Conservation (phyloP, 306 rosid species). For the Prunus mongolica region DNA sequence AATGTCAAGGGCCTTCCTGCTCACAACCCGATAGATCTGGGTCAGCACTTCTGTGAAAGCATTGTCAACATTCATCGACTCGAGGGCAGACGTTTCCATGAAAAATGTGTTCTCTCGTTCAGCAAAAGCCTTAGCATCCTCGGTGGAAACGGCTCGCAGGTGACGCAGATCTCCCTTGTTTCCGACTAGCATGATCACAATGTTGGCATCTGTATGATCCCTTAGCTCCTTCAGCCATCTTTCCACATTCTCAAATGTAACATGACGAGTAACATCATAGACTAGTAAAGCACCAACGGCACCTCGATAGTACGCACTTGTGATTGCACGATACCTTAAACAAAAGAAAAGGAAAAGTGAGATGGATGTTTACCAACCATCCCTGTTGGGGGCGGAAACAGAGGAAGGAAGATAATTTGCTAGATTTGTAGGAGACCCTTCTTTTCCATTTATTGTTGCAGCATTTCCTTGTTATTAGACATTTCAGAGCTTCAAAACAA, state of each 20-base stretch:
- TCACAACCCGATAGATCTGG: conserved; percentile 56
- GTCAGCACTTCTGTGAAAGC: conserved; percentile 69
- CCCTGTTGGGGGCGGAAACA: too few species aligned
- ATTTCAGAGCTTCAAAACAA: neutral
- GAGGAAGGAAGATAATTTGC: too few species aligned
- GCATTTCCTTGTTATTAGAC: neutral
- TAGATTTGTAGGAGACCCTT: too few species aligned
- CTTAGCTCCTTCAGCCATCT: conserved; percentile 91
- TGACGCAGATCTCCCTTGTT: conserved; percentile 82
- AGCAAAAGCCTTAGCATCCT: conserved; percentile 56
- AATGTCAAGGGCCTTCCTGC: conserved; percentile 68
- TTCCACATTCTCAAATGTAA: conserved; percentile 71
- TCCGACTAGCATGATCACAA: conserved; percentile 72
- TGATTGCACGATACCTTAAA: conserved; percentile 76
- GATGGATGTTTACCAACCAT: neutral
- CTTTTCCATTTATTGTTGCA: too few species aligned
- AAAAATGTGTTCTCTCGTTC: conserved; percentile 58
- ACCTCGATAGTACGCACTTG: conserved; percentile 77
- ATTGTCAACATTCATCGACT: conserved; percentile 68
- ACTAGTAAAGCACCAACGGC: conserved; percentile 87
- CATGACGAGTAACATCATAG: conserved; percentile 77
- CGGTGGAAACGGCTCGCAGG: conserved; percentile 59
- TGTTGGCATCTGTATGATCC: conserved; percentile 79
- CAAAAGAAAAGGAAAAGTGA: conserved; percentile 7
- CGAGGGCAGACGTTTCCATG: conserved; percentile 86